Conservation (phyloP, 306 rosid species). For the Rosa lucieae region DNA sequence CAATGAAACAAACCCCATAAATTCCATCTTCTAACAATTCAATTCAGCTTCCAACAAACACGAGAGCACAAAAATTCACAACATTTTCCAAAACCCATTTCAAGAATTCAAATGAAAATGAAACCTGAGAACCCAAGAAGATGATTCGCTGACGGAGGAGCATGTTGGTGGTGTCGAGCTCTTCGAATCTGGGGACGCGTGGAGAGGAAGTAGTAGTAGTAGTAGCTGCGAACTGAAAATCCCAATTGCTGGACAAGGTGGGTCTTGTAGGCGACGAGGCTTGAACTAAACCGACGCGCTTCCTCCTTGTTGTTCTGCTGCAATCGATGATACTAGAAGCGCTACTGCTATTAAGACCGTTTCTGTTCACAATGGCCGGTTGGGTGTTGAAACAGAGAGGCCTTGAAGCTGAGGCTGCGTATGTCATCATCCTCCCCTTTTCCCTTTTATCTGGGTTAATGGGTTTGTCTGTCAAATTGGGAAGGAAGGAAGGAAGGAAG, state of each 20-base stretch:
- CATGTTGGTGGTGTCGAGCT: no score
- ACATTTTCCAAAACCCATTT: no score
- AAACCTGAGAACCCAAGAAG: no score
- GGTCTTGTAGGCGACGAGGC: conserved; percentile 39
- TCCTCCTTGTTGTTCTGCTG: conserved; percentile 22
- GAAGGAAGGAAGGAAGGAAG: neutral
- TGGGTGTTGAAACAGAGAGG: conserved; percentile 44
- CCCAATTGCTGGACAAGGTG: no score
- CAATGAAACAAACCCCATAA: neutral
- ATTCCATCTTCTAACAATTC: neutral
- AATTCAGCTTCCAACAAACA: no score
- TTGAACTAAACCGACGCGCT: conserved; percentile 29
- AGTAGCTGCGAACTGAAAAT: no score
- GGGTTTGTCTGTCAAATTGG: neutral
- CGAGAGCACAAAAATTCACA: neutral
- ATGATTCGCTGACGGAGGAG: no score
- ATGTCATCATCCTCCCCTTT: conserved; percentile 36
- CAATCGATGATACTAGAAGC: neutral
- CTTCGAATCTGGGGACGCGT: no score
- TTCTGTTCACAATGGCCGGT: conserved; percentile 30
- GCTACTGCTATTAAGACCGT: neutral
- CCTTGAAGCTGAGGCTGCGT: conserved; percentile 46
- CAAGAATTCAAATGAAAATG: no score
- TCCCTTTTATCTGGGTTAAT: no score
- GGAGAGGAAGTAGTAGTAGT: no score